Base-by-base conservation (phyloP, 441 rosid species). In the Bruguiera hainesii region DNA sequence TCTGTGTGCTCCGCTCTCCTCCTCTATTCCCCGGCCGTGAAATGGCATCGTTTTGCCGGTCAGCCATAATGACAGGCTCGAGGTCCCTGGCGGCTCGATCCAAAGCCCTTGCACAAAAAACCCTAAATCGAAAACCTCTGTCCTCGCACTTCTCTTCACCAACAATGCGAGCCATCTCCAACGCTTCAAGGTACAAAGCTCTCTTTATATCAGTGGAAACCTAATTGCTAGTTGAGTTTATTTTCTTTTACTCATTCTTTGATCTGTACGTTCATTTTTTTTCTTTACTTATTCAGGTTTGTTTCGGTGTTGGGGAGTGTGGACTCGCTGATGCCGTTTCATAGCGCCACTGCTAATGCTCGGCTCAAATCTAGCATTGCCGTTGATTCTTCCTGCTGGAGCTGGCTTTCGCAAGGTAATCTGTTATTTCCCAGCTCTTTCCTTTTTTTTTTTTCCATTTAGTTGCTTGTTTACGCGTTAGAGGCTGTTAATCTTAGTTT, bases 311-410 rank as follows among this genome's bases (percentile, higher is more conserved):
- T 89, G 78, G 97, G 88, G 19, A 74, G 88, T 31, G 82, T 83
- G 69, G 96, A 88, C 62, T 86, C 96, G 31, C 67, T 93, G 83
- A 73, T 86, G 80, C 97, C 97, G 5, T 85, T 93, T 61, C 96
- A 93, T 75, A 89, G 86, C 75, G 89, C 87, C 58, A 78, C 79
- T 76, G 96, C 98, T 39, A 85, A 93, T 71, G 90, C 98, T 76
- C 75, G 96, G 69, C 93, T 94, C 58, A 78, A 58, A 56, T 94
- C 97, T 59, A 83, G 76, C 78, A 85, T 94, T 53, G 96, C 97
- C 29, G 78, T 88, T 28, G 96, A 88, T 83, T 76, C 97, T 29
- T 83, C 92, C 28, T 87, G 92, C 79, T 94, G 98, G 97, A 94
- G 98, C 84, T 76, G 72, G 85, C 95, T 93, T 74, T 93, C 97